Conservation (phyloP, 2,329 filamentous ascomycete genomes). For the Fusarium pininemorale region DNA sequence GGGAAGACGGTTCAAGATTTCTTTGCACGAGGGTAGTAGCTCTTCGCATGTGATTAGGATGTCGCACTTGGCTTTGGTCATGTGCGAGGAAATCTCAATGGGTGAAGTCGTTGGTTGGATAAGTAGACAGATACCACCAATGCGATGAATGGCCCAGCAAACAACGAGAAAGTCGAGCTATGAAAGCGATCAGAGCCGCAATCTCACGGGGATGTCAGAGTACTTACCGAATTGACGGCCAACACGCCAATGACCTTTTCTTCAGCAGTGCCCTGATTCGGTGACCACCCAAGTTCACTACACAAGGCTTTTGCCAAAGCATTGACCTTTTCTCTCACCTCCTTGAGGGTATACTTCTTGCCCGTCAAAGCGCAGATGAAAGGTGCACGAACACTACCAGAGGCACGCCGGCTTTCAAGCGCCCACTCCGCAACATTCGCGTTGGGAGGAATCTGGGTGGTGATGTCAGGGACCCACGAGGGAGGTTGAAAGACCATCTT, state of each 20-base stretch:
- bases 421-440: background rate
- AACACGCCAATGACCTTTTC: background rate
- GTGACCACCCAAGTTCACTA: background rate
- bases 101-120: background rate
- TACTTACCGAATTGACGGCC: background rate
- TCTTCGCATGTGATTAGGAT: background rate
- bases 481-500: background rate
- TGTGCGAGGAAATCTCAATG: background rate
- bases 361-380: background rate
- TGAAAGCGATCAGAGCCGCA: fast-evolving
- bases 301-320: background rate
- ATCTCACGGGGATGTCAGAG: too few species aligned
- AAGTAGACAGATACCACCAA: background rate
- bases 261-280: background rate
- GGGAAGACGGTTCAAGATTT: background rate
- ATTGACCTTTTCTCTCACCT: background rate
- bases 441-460: background rate
- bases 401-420: background rate
- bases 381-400: background rate
- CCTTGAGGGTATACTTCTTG: background rate
- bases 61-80: background rate
- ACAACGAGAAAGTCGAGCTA: background rate
- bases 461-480: background rate
- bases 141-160: background rate
- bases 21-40: background rate